Evolutionary conservation across 345 rosid species (phyloP).

Genomic region (Passiflora organensis): DNA sequence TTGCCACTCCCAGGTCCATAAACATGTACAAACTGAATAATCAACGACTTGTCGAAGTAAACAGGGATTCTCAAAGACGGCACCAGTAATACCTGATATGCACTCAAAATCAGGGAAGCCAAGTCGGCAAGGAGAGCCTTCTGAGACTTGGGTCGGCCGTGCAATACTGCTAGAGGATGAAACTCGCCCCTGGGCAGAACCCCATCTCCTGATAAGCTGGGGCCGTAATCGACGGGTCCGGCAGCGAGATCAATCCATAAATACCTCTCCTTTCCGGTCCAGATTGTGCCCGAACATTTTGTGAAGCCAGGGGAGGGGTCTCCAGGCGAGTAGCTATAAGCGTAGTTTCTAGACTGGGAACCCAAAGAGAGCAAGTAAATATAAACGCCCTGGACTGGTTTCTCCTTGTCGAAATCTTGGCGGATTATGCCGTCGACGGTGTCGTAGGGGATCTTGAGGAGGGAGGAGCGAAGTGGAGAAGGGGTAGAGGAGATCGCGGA

Average conservation of each 20-base stretch:
- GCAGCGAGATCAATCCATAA: slow-evolving; percentile 89
- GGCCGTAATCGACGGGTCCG: slow-evolving; percentile 95
- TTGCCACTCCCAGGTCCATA: slow-evolving; percentile 46
- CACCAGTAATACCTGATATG: slow-evolving; percentile 86
- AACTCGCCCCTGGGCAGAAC: slow-evolving; percentile 86
- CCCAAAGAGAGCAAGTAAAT: slow-evolving; percentile 69
- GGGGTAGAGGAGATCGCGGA: slow-evolving; percentile 35
- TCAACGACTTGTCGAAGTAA: slow-evolving; percentile 65
- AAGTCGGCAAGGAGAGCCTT: slow-evolving; percentile 72
- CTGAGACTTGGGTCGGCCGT: slow-evolving; percentile 80
- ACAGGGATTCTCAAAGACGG: slow-evolving; percentile 92
- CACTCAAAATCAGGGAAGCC: slow-evolving; percentile 78
- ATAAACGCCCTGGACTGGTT: slow-evolving; percentile 59
- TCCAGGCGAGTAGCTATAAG: slow-evolving; percentile 62
- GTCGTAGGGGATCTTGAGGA: slow-evolving; percentile 48
- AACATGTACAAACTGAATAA: slow-evolving; percentile 75
- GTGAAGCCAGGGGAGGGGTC: slow-evolving; percentile 81
- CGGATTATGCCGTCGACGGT: slow-evolving; percentile 49
- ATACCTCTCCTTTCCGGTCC: slow-evolving; percentile 90
- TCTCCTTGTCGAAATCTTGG: slow-evolving; percentile 63
- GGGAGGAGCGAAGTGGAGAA: slow-evolving; percentile 57
- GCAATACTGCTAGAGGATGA: slow-evolving; percentile 80
- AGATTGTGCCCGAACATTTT: slow-evolving; percentile 72
- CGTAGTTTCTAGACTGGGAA: slow-evolving; percentile 51
- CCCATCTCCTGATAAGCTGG: slow-evolving; percentile 90